Base-by-base conservation (phyloP, 176 grass and related monocot genomes). In the Raddia guianensis region DNA sequence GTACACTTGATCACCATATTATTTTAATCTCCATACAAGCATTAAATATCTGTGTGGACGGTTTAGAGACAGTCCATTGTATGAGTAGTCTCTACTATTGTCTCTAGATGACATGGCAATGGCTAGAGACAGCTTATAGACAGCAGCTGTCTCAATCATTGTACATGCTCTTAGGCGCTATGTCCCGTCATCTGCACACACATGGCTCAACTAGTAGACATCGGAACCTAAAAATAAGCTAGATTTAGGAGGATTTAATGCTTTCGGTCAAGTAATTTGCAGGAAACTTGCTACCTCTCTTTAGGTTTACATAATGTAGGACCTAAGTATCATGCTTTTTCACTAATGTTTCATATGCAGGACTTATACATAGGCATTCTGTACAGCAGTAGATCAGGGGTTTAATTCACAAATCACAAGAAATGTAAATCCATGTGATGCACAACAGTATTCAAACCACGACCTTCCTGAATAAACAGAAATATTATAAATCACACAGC, bases 401-500 rank as follows among this genome's bases (percentile, higher is more conserved):
- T 57, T 51, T 66, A 72, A 27, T 27, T 27, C 27, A 27, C 27
- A 27, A 27, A 66, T 50, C 49, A 58, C 16, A 77, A 63, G 18
- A 49, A 63, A 20, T 64, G 42, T 51, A 77, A 21, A 65, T 71
- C n/a, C 43, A 87, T 63, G 49, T 55, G 16, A 66, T 65, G 72
- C 18, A 9, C 49, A 59, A 59, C 75, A 56, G 48, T 33, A 68
- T 9, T 51, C 44, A 48, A 64, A 72, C 40, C 34, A 63, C n/a
- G 63, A 70, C 40, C 37, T 82, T 35, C 9, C 56, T 77, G 54
- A 44, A 75, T 66, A 43, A 53, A 79, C 16, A 54, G 15, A 32
- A 10, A 8, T 13, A 21, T 16, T 66, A 10, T 32, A 59, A 52
- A 87, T 62, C 78, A 75, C 3, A 61, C 21, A 42, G 32, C n/a